Conservation (phyloP, 345 rosid species). For the Melaleuca alternifolia region DNA sequence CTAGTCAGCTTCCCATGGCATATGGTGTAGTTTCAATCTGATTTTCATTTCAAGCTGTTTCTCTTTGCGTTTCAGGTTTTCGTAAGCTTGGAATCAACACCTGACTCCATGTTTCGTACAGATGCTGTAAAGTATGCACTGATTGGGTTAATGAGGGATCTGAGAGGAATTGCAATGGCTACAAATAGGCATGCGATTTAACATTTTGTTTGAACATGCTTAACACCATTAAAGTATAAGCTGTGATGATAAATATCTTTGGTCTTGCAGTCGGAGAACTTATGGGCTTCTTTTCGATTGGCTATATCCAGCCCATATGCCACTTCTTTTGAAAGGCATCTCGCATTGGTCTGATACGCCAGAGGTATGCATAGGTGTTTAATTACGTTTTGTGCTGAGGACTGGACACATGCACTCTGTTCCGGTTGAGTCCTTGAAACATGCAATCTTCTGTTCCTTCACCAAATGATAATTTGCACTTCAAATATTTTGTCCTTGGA, state of each 20-base stretch:
- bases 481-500: not conserved
- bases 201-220: not conserved
- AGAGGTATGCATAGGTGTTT: constrained; percentile 44
- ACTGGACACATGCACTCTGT: not conserved
- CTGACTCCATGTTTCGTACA: constrained; percentile 78
- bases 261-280: constrained; percentile 74
- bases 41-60: not conserved
- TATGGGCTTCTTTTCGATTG: constrained; percentile 94
- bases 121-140: constrained; percentile 88
- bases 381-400: not conserved
- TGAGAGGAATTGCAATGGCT: constrained; percentile 97
- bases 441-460: not conserved
- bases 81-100: constrained; percentile 75
- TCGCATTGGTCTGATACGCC: constrained; percentile 97
- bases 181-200: constrained; percentile 53
- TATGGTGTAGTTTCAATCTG: not conserved
- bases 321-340: constrained; percentile 84
- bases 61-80: constrained; percentile 40
- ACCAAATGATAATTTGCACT: not conserved
- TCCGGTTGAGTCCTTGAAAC: not conserved
- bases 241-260: not conserved
- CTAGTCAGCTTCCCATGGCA: not conserved
- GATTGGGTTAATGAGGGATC: constrained; percentile 95
- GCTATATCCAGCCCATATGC: constrained; percentile 95
- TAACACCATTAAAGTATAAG: not conserved